Evolutionary conservation across 2,329 filamentous ascomycete genomes (phyloP).

Genomic region (Trichoderma aggressivum): DNA sequence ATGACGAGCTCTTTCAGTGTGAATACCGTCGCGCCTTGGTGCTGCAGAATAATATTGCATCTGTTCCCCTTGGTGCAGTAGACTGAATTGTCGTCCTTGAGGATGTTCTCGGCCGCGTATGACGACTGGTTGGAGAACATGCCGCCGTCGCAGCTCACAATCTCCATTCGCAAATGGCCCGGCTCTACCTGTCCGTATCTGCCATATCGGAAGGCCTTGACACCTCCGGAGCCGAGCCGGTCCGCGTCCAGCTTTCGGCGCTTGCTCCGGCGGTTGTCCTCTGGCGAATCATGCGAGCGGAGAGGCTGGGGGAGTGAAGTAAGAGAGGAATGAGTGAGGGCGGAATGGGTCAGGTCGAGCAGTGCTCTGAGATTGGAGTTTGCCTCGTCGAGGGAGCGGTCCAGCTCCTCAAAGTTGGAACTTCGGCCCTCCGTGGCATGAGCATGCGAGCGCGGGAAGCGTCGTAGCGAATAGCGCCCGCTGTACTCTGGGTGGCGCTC

Average conservation of each 20-base stretch:
- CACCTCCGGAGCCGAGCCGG: slow-evolving; percentile 44
- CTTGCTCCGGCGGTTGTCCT: slow-evolving; percentile 57
- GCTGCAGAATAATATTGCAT: slow-evolving; percentile 82
- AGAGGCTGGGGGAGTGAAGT: slow-evolving; percentile 33
- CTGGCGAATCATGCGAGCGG: slow-evolving; percentile 39
- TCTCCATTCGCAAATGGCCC: slow-evolving; percentile 78
- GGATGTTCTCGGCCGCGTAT: slow-evolving; percentile 75
- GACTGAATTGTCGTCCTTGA: slow-evolving; percentile 76
- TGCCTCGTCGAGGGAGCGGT: slow-evolving; percentile 40
- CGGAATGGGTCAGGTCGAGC: slow-evolving; percentile 37
- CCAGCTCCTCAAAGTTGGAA: slow-evolving; percentile 36
- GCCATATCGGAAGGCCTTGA: slow-evolving; percentile 71
- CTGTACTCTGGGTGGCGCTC: slow-evolving; percentile 29
- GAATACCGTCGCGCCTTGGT: slow-evolving; percentile 77
- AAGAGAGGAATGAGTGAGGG: not conserved
- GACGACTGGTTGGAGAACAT: slow-evolving; percentile 59
- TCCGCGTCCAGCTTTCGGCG: slow-evolving; percentile 69
- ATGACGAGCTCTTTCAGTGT: slow-evolving; percentile 82
- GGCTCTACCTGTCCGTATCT: slow-evolving; percentile 83
- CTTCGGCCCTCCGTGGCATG: slow-evolving; percentile 25
- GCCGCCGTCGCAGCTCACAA: slow-evolving; percentile 85
- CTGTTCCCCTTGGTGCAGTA: slow-evolving; percentile 87
- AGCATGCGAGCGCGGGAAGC: slow-evolving; percentile 26
- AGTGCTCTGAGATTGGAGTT: slow-evolving; percentile 44
- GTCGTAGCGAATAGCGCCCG: slow-evolving; percentile 27